Evolutionary conservation across 1,139 yeast species (phyloP).

Genomic region (Suhomyces anneliseae): DNA sequence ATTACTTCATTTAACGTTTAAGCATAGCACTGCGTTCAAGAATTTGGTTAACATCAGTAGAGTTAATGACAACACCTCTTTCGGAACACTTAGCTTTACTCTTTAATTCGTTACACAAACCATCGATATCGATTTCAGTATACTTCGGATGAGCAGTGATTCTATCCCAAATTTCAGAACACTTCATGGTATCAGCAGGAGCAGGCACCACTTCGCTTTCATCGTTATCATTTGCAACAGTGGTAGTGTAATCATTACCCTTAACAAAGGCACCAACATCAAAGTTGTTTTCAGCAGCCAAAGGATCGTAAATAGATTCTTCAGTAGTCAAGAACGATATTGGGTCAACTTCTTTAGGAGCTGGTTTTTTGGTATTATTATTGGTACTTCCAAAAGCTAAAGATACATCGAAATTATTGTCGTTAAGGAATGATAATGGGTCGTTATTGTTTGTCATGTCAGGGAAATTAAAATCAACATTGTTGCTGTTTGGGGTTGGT

Average conservation of each 20-base stretch:
- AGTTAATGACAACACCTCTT: conserved; percentile 81
- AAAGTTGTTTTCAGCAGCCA: conserved; percentile 32
- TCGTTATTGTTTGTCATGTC: conserved; percentile 19
- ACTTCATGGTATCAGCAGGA: conserved; percentile 54
- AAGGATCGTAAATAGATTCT: conserved; percentile 69
- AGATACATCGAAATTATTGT: conserved; percentile 50
- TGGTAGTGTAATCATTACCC: conserved; percentile 3
- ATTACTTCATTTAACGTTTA: conserved; percentile 13
- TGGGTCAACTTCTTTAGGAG: conserved; percentile 23
- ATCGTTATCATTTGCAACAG: conserved; percentile 17
- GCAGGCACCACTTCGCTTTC: conserved; percentile 54
- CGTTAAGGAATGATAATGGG: conserved; percentile 49
- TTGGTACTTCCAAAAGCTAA: conserved; percentile 39
- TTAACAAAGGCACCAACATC: conserved; percentile 42
- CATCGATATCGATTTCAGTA: conserved; percentile 90
- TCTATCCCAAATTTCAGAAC: conserved; percentile 96
- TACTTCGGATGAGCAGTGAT: conserved; percentile 92
- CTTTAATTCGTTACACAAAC: conserved; percentile 84
- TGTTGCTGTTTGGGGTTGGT: conserved; percentile 11
- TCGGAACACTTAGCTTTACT: conserved; percentile 96
- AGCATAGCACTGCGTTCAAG: conserved; percentile 42
- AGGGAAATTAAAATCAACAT: conserved; percentile 10
- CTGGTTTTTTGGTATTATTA: conserved; percentile 8
- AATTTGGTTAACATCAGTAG: conserved; percentile 71
- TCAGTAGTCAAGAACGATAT: conserved; percentile 52